Conservation (phyloP, 2,329 filamentous ascomycete species). For the Exophiala alcalophila region DNA sequence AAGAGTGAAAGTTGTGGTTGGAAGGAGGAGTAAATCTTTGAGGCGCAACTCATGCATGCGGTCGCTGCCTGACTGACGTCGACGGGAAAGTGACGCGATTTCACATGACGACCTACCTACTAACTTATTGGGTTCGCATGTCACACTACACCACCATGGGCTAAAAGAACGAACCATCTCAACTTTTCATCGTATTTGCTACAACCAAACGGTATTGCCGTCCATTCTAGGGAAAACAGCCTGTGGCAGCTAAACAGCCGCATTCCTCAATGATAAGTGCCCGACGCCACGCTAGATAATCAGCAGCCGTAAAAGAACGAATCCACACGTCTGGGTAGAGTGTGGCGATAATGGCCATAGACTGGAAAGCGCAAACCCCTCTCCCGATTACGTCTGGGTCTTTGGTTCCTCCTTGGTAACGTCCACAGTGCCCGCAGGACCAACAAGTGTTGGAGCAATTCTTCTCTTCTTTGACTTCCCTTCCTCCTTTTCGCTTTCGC, state of each 20-base stretch:
- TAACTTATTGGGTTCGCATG: too few relatives aligned
- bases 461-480: conserved; percentile 33
- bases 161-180: too few relatives aligned
- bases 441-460: conserved; percentile 35
- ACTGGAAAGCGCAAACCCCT: background rate
- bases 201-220: background rate
- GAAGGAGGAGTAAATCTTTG: background rate
- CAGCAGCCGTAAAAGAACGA: background rate
- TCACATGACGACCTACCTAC: conserved; percentile 9
- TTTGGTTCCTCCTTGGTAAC: conserved; percentile 13
- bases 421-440: conserved; percentile 18
- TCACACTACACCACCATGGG: too few relatives aligned
- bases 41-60: background rate
- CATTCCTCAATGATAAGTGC: background rate
- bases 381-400: background rate
- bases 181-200: too few relatives aligned
- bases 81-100: conserved; percentile 11
- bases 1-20: background rate
- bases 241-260: background rate
- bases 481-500: conserved; percentile 44
- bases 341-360: background rate
- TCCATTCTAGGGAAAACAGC: conserved; percentile 3
- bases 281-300: conserved; percentile 23
- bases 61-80: conserved; percentile 3
- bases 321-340: too few relatives aligned